Conservation (phyloP, 257 asterid species). For the Solanum neorickii region DNA sequence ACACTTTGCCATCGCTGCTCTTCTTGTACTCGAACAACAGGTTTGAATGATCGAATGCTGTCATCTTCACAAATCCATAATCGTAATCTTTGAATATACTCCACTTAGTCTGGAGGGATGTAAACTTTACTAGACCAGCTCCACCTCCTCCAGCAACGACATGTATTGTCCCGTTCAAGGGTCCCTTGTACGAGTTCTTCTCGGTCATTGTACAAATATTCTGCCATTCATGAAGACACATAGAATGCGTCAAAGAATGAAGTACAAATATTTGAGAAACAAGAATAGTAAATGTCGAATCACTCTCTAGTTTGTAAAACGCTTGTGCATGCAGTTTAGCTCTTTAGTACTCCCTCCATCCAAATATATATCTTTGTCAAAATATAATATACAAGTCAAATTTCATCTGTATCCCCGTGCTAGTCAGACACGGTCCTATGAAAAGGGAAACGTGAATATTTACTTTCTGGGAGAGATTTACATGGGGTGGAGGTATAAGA, state of each 20-base stretch:
- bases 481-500: background rate
- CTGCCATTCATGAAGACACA: constrained; percentile 15
- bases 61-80: constrained; percentile 72
- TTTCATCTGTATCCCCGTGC: background rate
- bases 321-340: background rate
- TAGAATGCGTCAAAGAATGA: background rate
- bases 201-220: constrained; percentile 59
- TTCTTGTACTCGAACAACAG: constrained; percentile 77
- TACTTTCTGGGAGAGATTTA: background rate
- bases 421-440: background rate
- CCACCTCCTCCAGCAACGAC: constrained; percentile 98
- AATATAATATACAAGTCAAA: background rate
- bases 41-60: constrained; percentile 76
- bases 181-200: constrained; percentile 46
- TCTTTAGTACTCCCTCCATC: background rate
- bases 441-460: background rate
- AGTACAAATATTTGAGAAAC: background rate
- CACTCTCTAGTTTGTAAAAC: background rate
- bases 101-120: constrained; percentile 59
- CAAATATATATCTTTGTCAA: background rate
- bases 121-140: constrained; percentile 59
- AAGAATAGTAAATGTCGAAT: background rate
- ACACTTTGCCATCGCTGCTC: constrained; percentile 74
- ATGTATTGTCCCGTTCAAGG: constrained; percentile 82
- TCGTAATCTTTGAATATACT: constrained; percentile 63